A percentile compares a stretch with the other conserved stretches of the same genome.
Evolutionary conservation across 163 green algal genomes (phyloP).

Genomic region (Chlorella variabilis): DNA sequence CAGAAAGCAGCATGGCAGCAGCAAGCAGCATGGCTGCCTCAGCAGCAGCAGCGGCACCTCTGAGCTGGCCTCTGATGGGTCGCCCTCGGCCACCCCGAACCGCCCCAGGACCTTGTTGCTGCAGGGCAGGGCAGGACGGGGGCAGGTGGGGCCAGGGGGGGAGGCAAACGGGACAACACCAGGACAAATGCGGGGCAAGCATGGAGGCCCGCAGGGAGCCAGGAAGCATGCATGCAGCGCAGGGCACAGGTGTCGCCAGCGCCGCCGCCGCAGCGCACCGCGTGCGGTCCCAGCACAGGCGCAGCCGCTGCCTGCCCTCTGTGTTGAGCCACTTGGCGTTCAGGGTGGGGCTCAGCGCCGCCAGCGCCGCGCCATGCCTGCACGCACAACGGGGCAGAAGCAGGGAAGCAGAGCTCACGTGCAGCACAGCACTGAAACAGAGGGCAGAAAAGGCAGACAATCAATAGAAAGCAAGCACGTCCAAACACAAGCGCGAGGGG

Average conservation of each 20-base stretch:
- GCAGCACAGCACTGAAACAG: no score
- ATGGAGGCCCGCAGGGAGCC: no score
- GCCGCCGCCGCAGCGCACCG: no score
- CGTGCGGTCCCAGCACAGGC: slow-evolving; percentile 26
- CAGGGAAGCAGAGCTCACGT: not conserved
- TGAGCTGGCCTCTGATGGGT: not conserved
- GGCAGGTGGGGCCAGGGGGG: not conserved
- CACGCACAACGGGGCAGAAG: not conserved
- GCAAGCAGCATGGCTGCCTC: not conserved
- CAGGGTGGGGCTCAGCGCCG: not conserved
- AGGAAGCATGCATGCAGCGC: no score
- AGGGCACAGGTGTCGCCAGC: no score
- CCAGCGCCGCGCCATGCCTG: slow-evolving; percentile 12
- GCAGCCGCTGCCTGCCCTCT: slow-evolving; percentile 30
- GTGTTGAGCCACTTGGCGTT: slow-evolving; percentile 39
- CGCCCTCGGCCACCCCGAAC: slow-evolving; percentile 12
- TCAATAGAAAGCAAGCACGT: no score
- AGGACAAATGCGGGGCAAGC: no score
- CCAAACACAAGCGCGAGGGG: slow-evolving; percentile 29
- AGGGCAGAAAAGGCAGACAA: no score
- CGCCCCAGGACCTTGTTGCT: slow-evolving; percentile 33
- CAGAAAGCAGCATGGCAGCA: not conserved
- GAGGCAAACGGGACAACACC: not conserved
- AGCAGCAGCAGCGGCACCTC: no score
- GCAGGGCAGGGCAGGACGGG: slow-evolving; percentile 1